Conservation (phyloP, 169 alveolate species). For the Babesia caballi region DNA sequence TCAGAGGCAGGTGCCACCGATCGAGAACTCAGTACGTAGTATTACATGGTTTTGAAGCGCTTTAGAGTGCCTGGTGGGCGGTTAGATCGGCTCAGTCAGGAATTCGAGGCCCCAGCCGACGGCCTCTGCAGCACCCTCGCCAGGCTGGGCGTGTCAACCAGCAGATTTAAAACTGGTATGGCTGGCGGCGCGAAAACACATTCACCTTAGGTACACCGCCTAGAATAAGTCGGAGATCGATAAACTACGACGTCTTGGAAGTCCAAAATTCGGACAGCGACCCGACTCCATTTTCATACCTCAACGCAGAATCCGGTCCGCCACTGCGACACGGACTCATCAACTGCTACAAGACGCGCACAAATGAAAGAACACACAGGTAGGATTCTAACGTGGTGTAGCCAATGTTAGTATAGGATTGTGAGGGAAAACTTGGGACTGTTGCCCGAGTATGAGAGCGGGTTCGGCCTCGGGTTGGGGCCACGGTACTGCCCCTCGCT, state of each 20-base stretch:
- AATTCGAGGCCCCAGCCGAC: slow-evolving; percentile 60
- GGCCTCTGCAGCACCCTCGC: slow-evolving; percentile 65
- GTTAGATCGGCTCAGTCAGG: slow-evolving; percentile 58
- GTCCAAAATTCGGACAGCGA: slow-evolving; percentile 78
- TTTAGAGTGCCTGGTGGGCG: slow-evolving; percentile 74
- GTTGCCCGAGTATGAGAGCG: slow-evolving; percentile 77
- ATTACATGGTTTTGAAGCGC: background rate
- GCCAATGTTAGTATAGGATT: slow-evolving; percentile 9
- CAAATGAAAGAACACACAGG: slow-evolving; percentile 80
- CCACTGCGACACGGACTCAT: slow-evolving; percentile 60
- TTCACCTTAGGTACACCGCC: slow-evolving; percentile 89
- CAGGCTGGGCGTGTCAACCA: slow-evolving; percentile 34
- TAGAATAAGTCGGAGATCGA: slow-evolving; percentile 74
- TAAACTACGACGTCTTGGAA: slow-evolving; percentile 79
- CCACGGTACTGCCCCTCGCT: slow-evolving; percentile 93
- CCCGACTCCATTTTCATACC: slow-evolving; percentile 80
- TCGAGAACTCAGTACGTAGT: slow-evolving; percentile 72
- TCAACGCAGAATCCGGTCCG: slow-evolving; percentile 51
- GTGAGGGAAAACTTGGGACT: slow-evolving; percentile 62
- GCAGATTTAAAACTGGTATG: slow-evolving; percentile 65
- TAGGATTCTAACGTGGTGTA: slow-evolving; percentile 23
- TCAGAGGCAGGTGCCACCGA: slow-evolving; percentile 83
- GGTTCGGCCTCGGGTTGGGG: slow-evolving; percentile 82
- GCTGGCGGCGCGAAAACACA: slow-evolving; percentile 56
- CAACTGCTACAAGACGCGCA: slow-evolving; percentile 79